Base-by-base conservation (phyloP, 345 rosid species). In the Pugionium cornutum region DNA sequence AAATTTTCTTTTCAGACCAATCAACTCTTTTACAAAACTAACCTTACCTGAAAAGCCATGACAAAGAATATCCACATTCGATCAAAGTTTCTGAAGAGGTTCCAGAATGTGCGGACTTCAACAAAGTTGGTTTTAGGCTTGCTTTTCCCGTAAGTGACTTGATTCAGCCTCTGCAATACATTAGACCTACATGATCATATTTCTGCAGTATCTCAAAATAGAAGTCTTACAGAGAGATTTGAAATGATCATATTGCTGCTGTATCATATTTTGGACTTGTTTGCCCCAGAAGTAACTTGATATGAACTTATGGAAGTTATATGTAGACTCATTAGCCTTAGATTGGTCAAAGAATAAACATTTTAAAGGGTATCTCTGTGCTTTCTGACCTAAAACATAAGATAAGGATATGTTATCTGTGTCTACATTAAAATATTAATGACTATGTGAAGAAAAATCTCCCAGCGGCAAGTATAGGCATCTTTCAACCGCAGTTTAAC, bases 1-100 rank as follows among this genome's bases (percentile, higher is more conserved):
- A 37, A 11, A 60, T 11, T 8, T 53, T 3, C 45, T 31, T 53
- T 60, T 47, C 3, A 6, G 48, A 62, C 62, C 6, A 68, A 64
- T 49, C 46, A 66, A 66, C 30, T 43, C 31, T 58, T 36, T 31
- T 9, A 26, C 2, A 4, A 49, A n/a, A 67, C 58, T 66, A 58
- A 51, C 36, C 44, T 34, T 53, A 94, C 99, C 99, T 94, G 99
- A 18, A 91, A 87, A 70, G 95, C 87, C 89, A 94, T 70, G 68
- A 87, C 68, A 73, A 91, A 66, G 80, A 94, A 94, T 74, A 94
- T 88, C 99, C 99, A 94, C 99, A 87, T 87, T 60, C 99, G 83
- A 64, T 91, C 99, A 77, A 94, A 94, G 75, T 86, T 86, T 79
- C 99, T 81, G 69, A 69, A 94, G 7, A 94, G 92, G 78, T 91